Percentiles rank a stretch among this genome's conserved stretches.
phyloP scores from a whole-genome alignment of 1,284 basidiomycete genomes.

The Leccinum griseonigrum region DNA sequence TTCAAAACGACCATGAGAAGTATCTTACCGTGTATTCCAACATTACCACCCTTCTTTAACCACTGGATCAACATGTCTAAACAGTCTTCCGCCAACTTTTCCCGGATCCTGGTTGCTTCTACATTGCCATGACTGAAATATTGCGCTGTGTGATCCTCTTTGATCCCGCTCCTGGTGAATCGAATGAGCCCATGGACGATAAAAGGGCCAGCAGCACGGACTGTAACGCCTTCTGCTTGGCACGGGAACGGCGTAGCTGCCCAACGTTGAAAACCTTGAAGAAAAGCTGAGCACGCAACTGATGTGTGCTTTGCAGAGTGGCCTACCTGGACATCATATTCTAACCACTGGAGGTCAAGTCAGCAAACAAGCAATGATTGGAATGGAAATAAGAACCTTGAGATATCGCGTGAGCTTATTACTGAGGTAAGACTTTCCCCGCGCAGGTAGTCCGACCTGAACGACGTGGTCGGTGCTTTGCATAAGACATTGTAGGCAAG shows the following conservation, averaged over 20 bases:
- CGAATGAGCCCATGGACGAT: slow-evolving; percentile 5
- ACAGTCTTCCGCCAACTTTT: slow-evolving; percentile 88
- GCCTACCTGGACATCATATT: slow-evolving; percentile 90
- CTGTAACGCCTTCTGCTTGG: slow-evolving; percentile 74
- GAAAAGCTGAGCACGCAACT: slow-evolving; percentile 6
- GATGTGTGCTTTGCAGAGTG: not conserved
- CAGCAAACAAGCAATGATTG: slow-evolving; percentile 8
- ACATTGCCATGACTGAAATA: slow-evolving; percentile 92
- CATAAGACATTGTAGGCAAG: not conserved
- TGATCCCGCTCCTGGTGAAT: slow-evolving; percentile 62
- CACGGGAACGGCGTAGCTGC: slow-evolving; percentile 87
- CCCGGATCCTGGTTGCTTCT: slow-evolving; percentile 76
- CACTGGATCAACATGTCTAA: slow-evolving; percentile 94
- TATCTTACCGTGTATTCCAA: slow-evolving; percentile 89
- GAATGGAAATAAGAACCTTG: slow-evolving; percentile 44
- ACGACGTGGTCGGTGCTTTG: slow-evolving; percentile 1
- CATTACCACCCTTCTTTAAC: slow-evolving; percentile 95
- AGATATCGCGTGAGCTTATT: slow-evolving; percentile 85
- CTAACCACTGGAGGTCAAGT: slow-evolving; percentile 76
- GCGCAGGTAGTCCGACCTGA: slow-evolving; percentile 77
- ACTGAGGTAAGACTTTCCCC: slow-evolving; percentile 83
- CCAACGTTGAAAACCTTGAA: slow-evolving; percentile 96
- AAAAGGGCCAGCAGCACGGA: slow-evolving; percentile 35
- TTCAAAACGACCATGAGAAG: slow-evolving; percentile 10
- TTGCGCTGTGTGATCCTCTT: slow-evolving; percentile 87